phyloP scores from a whole-genome alignment of 2,329 filamentous ascomycete species.

The Hymenotorrendiella dingleyae region DNA sequence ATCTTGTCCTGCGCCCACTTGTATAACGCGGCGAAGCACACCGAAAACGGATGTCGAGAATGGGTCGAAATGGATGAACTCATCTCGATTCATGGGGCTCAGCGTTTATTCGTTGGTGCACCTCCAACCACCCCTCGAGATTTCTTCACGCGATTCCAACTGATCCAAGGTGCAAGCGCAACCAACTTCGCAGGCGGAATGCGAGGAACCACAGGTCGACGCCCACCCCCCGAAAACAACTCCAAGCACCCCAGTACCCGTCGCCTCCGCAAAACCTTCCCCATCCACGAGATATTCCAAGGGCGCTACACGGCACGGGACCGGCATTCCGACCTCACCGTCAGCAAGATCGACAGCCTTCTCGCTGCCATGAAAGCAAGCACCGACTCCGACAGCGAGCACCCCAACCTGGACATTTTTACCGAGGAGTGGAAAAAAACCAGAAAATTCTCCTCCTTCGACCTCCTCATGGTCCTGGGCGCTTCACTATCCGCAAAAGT shows the following conservation, averaged over 20 bases:
- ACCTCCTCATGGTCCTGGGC: background rate
- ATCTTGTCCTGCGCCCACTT: background rate
- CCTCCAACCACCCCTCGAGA: background rate
- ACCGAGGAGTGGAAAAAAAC: background rate
- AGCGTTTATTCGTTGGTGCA: background rate
- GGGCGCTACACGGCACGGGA: background rate
- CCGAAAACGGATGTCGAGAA: background rate
- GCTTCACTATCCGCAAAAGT: background rate
- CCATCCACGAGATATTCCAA: background rate
- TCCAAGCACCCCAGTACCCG: background rate
- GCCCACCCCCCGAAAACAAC: background rate
- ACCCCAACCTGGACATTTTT: background rate
- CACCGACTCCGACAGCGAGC: background rate
- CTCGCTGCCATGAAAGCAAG: background rate
- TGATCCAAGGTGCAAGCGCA: background rate
- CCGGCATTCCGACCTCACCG: background rate
- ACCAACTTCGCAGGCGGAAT: background rate
- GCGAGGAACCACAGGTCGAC: background rate
- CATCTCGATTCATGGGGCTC: background rate
- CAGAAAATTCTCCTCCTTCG: background rate
- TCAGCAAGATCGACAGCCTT: background rate
- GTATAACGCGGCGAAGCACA: background rate
- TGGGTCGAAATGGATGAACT: background rate
- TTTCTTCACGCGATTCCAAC: background rate
- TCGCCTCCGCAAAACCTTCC: background rate